phyloP scores from a whole-genome alignment of 768 basidiomycete genomes.

The Hebeloma cylindrosporum region DNA sequence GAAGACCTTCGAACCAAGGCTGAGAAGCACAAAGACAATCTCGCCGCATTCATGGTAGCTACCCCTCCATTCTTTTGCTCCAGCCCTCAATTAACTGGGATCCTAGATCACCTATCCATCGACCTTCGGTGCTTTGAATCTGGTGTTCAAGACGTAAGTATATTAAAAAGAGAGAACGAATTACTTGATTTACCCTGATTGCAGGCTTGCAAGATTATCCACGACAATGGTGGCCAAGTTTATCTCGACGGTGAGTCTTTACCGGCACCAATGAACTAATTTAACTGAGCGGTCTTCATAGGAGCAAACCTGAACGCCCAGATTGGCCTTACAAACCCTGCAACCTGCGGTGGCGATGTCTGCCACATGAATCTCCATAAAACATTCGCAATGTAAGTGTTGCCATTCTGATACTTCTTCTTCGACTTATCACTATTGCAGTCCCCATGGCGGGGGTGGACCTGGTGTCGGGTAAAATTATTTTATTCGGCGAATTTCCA shows the following conservation, averaged over 20 bases:
- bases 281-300: constrained; percentile 20
- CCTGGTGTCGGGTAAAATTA: constrained; percentile 83
- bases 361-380: constrained; percentile 99
- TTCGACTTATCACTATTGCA: constrained; percentile 27
- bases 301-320: constrained; percentile 94
- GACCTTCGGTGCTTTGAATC: constrained; percentile 96
- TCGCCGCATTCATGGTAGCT: constrained; percentile 93
- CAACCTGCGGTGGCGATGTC: constrained; percentile 95
- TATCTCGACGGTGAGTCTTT: constrained; percentile 77
- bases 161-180: not conserved
- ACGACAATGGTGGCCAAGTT: constrained; percentile 94
- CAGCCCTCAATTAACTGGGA: not conserved
- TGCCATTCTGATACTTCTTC: constrained; percentile 1
- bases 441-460: constrained; percentile 96
- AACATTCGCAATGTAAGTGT: constrained; percentile 86
- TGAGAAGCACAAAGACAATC: constrained; percentile 83
- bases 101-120: constrained; percentile 91
- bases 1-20: constrained; percentile 85
- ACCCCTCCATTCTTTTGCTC: not conserved
- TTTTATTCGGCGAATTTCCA: not conserved
- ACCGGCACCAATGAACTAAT: not conserved
- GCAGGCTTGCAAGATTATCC: constrained; percentile 89
- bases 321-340: constrained; percentile 89
- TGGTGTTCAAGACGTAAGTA: constrained; percentile 70
- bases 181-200: constrained; percentile 4